Evolutionary conservation across 2,329 filamentous ascomycete species (phyloP).

Genomic region (Aspergillus eucalypticola): DNA sequence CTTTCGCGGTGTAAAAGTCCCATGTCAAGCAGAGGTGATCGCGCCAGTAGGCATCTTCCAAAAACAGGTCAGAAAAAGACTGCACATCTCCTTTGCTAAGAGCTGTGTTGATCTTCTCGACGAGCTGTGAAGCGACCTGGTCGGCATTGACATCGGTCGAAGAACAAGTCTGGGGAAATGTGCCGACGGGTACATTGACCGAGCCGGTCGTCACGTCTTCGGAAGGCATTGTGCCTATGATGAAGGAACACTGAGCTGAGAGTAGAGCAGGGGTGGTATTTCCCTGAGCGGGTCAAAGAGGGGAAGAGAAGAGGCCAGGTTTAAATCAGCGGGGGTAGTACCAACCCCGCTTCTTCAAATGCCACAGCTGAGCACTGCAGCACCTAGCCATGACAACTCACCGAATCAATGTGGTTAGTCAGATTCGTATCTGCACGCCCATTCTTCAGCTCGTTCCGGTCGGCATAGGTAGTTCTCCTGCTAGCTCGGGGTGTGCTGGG

Average conservation of each 20-base stretch:
- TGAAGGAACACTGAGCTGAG: neutral
- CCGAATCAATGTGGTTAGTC: too few species aligned
- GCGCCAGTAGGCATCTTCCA: conserved; percentile 57
- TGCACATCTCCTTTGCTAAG: conserved; percentile 38
- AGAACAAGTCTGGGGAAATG: conserved; percentile 44
- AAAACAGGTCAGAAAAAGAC: conserved; percentile 47
- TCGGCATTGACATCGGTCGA: conserved; percentile 38
- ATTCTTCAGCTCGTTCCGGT: too few species aligned
- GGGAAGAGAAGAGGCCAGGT: neutral
- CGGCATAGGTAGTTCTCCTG: too few species aligned
- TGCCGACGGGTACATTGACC: conserved; percentile 50
- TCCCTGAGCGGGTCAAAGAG: neutral
- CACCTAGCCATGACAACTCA: neutral
- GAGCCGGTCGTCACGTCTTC: conserved; percentile 55
- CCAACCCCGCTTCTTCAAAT: neutral
- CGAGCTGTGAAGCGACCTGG: conserved; percentile 38
- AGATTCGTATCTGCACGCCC: too few species aligned
- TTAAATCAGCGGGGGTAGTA: neutral
- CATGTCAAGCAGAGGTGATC: conserved; percentile 60
- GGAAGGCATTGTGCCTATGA: conserved; percentile 29
- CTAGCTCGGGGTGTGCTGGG: too few species aligned
- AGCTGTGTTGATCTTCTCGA: conserved; percentile 43
- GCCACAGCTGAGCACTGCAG: neutral
- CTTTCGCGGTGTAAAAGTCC: conserved; percentile 57
- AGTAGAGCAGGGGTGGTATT: neutral